A percentile compares a stretch with the other conserved stretches of the same genome.
These are phyloP conservation scores for Wickerhamiella musiphila DNA, from an alignment of 805 yeast species.

Conservation along the genomic window DNA sequence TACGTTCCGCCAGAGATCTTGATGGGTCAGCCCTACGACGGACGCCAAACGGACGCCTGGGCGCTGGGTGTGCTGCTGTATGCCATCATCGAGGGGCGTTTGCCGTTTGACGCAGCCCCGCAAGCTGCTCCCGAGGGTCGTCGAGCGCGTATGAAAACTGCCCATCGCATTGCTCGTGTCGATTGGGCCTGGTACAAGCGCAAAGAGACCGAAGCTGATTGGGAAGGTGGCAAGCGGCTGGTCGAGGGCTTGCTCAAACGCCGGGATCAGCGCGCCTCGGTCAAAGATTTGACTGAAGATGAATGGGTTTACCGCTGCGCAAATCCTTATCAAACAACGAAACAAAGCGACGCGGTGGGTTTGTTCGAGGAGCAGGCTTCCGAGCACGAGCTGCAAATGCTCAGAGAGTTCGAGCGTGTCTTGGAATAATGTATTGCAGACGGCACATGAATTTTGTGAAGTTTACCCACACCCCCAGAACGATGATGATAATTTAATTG, in stretches of 20 bases:
- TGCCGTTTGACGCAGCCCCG: slow-evolving; percentile 82
- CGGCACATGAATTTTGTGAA: no score
- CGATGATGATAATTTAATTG: slow-evolving; percentile 7
- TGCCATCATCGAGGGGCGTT: slow-evolving; percentile 62
- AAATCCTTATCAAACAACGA: not conserved
- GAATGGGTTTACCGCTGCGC: slow-evolving; percentile 19
- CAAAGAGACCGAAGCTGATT: slow-evolving; percentile 25
- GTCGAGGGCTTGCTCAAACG: slow-evolving; percentile 35
- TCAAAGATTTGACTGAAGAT: slow-evolving; percentile 20
- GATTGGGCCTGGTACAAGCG: slow-evolving; percentile 74
- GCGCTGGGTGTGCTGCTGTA: slow-evolving; percentile 84
- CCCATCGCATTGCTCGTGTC: slow-evolving; percentile 80
- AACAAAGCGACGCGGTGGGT: no score
- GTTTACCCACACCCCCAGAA: no score
- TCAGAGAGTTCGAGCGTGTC: no score
- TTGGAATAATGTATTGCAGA: no score
- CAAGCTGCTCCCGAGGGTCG: slow-evolving; percentile 17
- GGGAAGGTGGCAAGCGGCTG: slow-evolving; percentile 31
- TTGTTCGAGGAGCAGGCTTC: not conserved
- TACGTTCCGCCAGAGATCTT: slow-evolving; percentile 89
- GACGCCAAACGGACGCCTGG: slow-evolving; percentile 86
- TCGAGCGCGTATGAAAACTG: slow-evolving; percentile 36
- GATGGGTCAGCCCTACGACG: slow-evolving; percentile 83
- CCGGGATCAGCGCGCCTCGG: slow-evolving; percentile 28
- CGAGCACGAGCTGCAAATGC: not conserved